Base-by-base conservation (phyloP, 176 grass and related monocot species). In the Rhipidocladum racemiflorum region DNA sequence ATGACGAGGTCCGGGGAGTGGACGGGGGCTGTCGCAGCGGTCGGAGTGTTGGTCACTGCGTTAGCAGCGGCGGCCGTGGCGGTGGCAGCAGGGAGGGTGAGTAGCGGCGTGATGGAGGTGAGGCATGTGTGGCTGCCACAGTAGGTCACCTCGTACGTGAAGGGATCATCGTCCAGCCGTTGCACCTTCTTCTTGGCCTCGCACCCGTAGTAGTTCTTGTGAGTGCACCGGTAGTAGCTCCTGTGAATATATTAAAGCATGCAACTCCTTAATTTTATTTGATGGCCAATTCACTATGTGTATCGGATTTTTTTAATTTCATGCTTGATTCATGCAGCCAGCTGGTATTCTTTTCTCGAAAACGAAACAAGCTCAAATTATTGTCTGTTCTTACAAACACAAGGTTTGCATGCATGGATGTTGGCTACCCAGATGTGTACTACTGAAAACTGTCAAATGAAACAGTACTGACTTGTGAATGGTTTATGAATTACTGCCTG, bases 171-270 rank as follows among this genome's bases (percentile, higher is more conserved):
- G 68, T 96, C 87, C 32, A 93, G 85, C 68, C 89, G 81, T 72
- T 99, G 97, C 51, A 99, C 87, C 68, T 90, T 90, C 87, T 99
- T 99, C 81, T 91, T 99, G 3, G 97, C 97, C 65, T 83, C 76
- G 64, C 97, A 99, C 10, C 97, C 93, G 59, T 93, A 96, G 89
- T 88, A 95, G 63, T 86, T 96, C 91, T 88, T 93, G 85, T 99
- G 91, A 0, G 93, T 95, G 89, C 97, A 99, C 59, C 93, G 81
- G 72, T 91, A 99, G 65, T 99, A 99, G 75, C 93, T 93, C 77
- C 97, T 99, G 88, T 55, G 16, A 13, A 48, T 75, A 9, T 7
- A 36, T 76, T 20, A 51, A 21, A 70, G 11, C 6, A 54, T 27
- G 53, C 17, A 51, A 38, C 24, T 9, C 2, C 2, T 54, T n/a